A percentile compares a stretch with the other conserved stretches of the same genome.
Evolutionary conservation across 345 rosid genomes (phyloP).

Genomic region (Melaleuca alternifolia): DNA sequence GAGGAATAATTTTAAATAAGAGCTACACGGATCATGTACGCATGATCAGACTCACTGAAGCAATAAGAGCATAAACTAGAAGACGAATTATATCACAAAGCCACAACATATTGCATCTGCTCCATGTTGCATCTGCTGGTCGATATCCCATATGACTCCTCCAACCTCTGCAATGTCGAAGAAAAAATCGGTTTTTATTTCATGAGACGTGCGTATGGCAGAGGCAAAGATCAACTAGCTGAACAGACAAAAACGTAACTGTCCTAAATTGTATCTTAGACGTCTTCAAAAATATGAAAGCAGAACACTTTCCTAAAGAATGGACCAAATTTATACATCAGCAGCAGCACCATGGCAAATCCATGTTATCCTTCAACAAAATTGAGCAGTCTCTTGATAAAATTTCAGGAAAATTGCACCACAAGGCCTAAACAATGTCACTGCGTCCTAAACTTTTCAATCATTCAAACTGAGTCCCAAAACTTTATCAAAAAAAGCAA

Average conservation of each 20-base stretch:
- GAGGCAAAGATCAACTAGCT: background rate
- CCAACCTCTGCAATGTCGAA: background rate
- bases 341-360: background rate
- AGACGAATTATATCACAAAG: background rate
- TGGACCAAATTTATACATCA: background rate
- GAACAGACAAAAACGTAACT: background rate
- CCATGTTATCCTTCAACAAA: background rate
- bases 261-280: no score
- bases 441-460: background rate
- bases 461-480: no score
- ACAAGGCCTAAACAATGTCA: no score
- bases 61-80: background rate
- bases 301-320: no score
- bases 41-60: no score
- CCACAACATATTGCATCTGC: no score
- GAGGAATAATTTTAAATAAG: background rate
- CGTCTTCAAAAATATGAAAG: no score
- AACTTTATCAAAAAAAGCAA: no score
- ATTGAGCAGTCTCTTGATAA: no score
- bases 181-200: no score
- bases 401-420: background rate
- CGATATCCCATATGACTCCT: no score
- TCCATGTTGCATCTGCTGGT: slow-evolving; percentile 3
- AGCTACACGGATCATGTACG: background rate
- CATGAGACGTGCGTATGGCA: background rate